Percentiles rank a stretch among this genome's conserved stretches.
Conservation (phyloP, 495 filamentous ascomycete species). For the Aspergillus mulundensis region DNA sequence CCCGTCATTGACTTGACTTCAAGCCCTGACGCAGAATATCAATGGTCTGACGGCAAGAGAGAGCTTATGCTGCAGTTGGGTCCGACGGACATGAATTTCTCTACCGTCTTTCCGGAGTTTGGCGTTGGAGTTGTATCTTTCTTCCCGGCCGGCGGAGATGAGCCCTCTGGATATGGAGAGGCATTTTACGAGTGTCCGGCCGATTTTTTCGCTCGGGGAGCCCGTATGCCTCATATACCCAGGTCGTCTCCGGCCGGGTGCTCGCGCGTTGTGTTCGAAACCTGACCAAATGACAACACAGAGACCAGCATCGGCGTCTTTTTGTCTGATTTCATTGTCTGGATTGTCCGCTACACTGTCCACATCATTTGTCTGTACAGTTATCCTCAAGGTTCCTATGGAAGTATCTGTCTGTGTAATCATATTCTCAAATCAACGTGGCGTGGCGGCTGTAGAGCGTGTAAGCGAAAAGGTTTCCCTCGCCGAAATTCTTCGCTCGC, state of each 20-base stretch:
- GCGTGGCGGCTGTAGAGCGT: constrained; percentile 1
- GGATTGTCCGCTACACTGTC: neutral
- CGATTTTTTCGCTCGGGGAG: constrained; percentile 1
- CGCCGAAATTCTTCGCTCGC: constrained; percentile 7
- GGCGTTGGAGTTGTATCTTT: neutral
- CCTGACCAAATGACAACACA: neutral
- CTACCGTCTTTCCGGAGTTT: neutral
- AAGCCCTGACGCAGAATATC: neutral
- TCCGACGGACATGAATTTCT: neutral
- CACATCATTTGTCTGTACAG: neutral
- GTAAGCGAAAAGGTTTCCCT: neutral
- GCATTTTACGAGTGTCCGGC: neutral
- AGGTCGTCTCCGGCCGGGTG: neutral
- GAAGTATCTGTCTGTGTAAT: neutral
- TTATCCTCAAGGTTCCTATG: neutral
- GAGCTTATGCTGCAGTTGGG: neutral
- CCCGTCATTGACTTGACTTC: neutral
- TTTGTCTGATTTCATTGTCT: neutral
- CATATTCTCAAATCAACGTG: neutral
- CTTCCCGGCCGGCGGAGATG: neutral
- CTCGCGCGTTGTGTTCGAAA: neutral
- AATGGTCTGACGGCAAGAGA: neutral
- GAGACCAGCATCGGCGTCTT: neutral
- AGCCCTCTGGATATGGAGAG: neutral
- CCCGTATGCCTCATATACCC: constrained; percentile 1